Evolutionary conservation across 2,329 filamentous ascomycete species (phyloP).

Genomic region (Apiospora malaysiana): DNA sequence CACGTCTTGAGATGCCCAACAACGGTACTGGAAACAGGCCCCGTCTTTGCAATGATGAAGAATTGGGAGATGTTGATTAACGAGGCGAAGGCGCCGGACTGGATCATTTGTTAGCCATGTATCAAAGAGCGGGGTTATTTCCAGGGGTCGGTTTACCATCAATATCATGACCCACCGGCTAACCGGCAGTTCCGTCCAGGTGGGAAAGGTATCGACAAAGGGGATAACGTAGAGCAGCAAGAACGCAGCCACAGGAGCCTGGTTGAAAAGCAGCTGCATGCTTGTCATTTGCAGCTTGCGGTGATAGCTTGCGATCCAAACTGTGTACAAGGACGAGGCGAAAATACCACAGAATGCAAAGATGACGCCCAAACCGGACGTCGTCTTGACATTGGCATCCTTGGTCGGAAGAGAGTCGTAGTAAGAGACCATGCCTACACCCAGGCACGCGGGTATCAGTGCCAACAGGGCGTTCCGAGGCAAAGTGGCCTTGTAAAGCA

Average conservation of each 20-base stretch:
- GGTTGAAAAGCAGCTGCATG: constrained; percentile 73
- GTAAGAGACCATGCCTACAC: constrained; percentile 71
- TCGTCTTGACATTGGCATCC: constrained; percentile 58
- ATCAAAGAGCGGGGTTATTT: not conserved
- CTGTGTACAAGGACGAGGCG: constrained; percentile 70
- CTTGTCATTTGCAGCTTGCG: constrained; percentile 69
- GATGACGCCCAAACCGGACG: constrained; percentile 62
- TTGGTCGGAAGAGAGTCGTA: constrained; percentile 64
- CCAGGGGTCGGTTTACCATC: constrained; percentile 52
- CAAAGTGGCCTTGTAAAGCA: constrained; percentile 63
- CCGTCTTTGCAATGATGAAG: constrained; percentile 66
- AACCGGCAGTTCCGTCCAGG: constrained; percentile 56
- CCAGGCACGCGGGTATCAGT: constrained; percentile 65
- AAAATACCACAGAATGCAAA: constrained; percentile 70
- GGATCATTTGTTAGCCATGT: constrained; percentile 28
- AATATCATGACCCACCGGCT: constrained; percentile 64
- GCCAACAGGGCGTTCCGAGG: constrained; percentile 59
- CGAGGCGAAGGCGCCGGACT: constrained; percentile 68
- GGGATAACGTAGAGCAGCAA: constrained; percentile 70
- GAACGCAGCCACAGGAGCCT: constrained; percentile 67
- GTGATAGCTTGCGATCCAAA: constrained; percentile 72
- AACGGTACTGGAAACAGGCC: constrained; percentile 68
- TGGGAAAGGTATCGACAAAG: constrained; percentile 68
- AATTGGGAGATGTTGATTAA: constrained; percentile 70
- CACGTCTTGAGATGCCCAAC: constrained; percentile 72